phyloP scores from a whole-genome alignment of 352 stramenopile genomes.

The Lagenidium sp. region DNA sequence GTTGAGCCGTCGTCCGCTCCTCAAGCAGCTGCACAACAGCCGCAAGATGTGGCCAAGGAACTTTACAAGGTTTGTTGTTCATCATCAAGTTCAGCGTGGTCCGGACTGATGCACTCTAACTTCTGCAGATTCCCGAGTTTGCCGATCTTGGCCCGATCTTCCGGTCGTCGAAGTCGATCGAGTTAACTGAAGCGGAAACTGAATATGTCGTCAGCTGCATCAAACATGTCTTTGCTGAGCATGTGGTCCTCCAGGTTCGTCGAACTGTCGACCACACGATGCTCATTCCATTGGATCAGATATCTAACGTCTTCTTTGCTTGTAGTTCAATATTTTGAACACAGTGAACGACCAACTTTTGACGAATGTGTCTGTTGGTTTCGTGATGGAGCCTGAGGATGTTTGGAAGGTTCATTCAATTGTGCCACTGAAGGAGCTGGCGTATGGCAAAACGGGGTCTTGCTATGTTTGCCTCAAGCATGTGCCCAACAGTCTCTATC shows the following conservation, averaged over 20 bases:
- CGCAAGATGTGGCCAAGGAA: constrained; percentile 81
- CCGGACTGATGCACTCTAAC: background rate
- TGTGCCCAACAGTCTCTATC: constrained; percentile 60
- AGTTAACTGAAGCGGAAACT: constrained; percentile 95
- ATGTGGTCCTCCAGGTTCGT: constrained; percentile 89
- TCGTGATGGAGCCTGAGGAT: constrained; percentile 87
- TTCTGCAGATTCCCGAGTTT: constrained; percentile 89
- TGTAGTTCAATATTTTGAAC: constrained; percentile 97
- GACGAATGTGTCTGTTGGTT: constrained; percentile 90
- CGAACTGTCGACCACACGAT: no score
- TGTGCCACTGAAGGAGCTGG: constrained; percentile 80
- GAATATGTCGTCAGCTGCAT: constrained; percentile 97
- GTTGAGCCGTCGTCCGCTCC: constrained; percentile 17
- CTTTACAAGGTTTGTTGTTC: constrained; percentile 84
- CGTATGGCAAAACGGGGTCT: constrained; percentile 91
- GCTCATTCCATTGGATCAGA: no score
- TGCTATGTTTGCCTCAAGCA: constrained; percentile 93
- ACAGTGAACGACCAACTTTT: constrained; percentile 98
- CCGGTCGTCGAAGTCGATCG: constrained; percentile 83
- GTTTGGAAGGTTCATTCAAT: constrained; percentile 89
- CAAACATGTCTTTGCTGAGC: constrained; percentile 96
- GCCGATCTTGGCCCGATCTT: constrained; percentile 91
- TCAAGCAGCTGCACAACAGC: constrained; percentile 24
- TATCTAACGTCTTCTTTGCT: constrained; percentile 3
- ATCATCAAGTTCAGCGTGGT: background rate